Percentiles rank a stretch among this genome's conserved stretches.
phyloP scores from a whole-genome alignment of 768 basidiomycete species.

The Hypholoma fasciculare region DNA sequence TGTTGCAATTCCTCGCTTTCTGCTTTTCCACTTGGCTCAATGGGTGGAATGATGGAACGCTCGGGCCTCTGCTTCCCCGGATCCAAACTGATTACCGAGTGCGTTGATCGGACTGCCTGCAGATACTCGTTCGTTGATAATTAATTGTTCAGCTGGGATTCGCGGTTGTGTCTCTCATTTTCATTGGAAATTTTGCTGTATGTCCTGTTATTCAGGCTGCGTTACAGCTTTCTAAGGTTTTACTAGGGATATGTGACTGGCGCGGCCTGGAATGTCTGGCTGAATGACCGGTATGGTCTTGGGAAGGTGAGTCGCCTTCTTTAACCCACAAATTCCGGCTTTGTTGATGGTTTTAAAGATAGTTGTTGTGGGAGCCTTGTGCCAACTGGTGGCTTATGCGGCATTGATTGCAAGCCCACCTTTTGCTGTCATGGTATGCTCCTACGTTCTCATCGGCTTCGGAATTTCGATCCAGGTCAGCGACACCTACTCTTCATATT shows the following conservation, averaged over 20 bases:
- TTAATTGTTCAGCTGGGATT: constrained; percentile 16
- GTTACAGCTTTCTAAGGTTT: not conserved
- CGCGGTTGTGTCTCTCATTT: constrained; percentile 20
- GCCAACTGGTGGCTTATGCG: constrained; percentile 51
- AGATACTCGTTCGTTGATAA: not conserved
- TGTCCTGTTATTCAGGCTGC: not conserved
- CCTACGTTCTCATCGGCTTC: constrained; percentile 42
- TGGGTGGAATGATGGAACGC: constrained; percentile 80
- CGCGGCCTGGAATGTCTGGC: constrained; percentile 36
- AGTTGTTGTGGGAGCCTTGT: constrained; percentile 38
- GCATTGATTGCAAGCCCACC: constrained; percentile 56
- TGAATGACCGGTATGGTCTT: constrained; percentile 39
- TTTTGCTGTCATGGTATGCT: constrained; percentile 59
- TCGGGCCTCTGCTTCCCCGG: constrained; percentile 72
- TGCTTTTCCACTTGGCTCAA: constrained; percentile 58
- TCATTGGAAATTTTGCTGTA: constrained; percentile 21
- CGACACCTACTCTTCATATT: not conserved
- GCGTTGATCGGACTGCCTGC: constrained; percentile 21
- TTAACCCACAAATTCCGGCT: not conserved
- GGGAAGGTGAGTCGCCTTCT: constrained; percentile 33
- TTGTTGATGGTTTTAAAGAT: constrained; percentile 3
- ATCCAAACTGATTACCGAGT: constrained; percentile 58
- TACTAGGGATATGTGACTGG: constrained; percentile 38
- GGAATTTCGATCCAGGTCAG: constrained; percentile 46
- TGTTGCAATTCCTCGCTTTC: constrained; percentile 54